These are phyloP conservation scores for Plasmodium blacklocki DNA, from an alignment of 169 alveolate genomes.

Conservation along the genomic window DNA sequence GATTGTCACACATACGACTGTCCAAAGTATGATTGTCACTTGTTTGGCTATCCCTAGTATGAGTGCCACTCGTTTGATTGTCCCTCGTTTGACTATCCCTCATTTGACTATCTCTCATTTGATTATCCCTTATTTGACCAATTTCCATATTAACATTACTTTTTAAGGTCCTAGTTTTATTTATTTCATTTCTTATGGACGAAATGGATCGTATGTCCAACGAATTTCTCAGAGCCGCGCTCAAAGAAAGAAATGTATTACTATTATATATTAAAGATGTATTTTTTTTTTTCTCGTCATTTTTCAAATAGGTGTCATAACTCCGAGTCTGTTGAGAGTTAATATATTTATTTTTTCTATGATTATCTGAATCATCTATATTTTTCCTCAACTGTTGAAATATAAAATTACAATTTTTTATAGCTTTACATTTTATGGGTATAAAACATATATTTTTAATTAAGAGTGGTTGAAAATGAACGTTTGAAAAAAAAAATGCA, in stretches of 20 bases:
- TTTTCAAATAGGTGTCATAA: too few relatives aligned
- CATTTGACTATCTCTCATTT: too few relatives aligned
- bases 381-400: conserved; percentile 31
- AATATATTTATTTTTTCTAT: too few relatives aligned
- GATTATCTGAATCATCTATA: conserved; percentile 25
- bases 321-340: too few relatives aligned
- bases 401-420: conserved; percentile 38
- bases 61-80: too few relatives aligned
- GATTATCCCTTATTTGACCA: too few relatives aligned
- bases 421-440: conserved; percentile 49
- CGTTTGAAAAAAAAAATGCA: conserved; percentile 33
- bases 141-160: background rate
- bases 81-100: too few relatives aligned
- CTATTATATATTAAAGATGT: conserved; percentile 9
- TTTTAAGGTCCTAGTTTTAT: background rate
- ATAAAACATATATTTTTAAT: conserved; percentile 61
- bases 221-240: conserved; percentile 4
- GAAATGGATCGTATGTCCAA: conserved; percentile 13
- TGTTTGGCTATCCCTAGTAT: too few relatives aligned
- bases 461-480: conserved; percentile 55
- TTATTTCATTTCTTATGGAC: background rate
- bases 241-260: background rate
- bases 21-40: too few relatives aligned
- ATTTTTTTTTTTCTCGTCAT: too few relatives aligned
- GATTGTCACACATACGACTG: too few relatives aligned